These are phyloP conservation scores for Camillea tinctor DNA, from an alignment of 2,329 filamentous ascomycete species.

Conservation along the genomic window DNA sequence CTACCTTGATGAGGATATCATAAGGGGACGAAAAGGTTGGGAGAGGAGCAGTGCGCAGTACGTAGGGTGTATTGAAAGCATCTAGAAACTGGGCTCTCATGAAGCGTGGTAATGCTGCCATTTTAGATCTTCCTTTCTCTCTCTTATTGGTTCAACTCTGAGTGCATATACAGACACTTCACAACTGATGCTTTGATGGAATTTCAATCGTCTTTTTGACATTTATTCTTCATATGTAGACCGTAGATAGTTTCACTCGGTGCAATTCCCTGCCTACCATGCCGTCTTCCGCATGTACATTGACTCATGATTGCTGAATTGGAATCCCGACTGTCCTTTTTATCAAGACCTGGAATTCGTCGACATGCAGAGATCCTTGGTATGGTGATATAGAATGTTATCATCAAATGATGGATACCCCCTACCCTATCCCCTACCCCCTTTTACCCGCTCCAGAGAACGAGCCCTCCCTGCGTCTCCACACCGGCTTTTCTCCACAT, in stretches of 20 bases:
- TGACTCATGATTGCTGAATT: no score
- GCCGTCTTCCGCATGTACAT: no score
- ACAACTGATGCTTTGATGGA: no score
- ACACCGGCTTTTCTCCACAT: background rate
- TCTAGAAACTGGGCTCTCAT: slow-evolving; percentile 43
- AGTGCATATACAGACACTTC: background rate
- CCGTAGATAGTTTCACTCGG: no score
- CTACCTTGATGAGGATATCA: slow-evolving; percentile 45
- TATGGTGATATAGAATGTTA: background rate
- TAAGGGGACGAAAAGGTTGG: slow-evolving; percentile 32
- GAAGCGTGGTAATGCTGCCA: slow-evolving; percentile 9
- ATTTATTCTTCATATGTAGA: no score
- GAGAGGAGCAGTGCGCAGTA: slow-evolving; percentile 34
- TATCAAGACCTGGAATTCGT: background rate
- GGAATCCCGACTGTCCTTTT: background rate
- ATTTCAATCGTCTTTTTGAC: no score
- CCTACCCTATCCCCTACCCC: no score
- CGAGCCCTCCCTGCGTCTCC: background rate
- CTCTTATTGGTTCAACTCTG: background rate
- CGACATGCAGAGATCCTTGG: background rate
- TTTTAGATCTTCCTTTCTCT: background rate
- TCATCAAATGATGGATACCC: background rate
- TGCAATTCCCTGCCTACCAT: no score
- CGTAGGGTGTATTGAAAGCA: slow-evolving; percentile 41
- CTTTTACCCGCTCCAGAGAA: background rate